Conservation (phyloP, 2,329 filamentous ascomycete species). For the Gnomoniopsis smithogilvyi region DNA sequence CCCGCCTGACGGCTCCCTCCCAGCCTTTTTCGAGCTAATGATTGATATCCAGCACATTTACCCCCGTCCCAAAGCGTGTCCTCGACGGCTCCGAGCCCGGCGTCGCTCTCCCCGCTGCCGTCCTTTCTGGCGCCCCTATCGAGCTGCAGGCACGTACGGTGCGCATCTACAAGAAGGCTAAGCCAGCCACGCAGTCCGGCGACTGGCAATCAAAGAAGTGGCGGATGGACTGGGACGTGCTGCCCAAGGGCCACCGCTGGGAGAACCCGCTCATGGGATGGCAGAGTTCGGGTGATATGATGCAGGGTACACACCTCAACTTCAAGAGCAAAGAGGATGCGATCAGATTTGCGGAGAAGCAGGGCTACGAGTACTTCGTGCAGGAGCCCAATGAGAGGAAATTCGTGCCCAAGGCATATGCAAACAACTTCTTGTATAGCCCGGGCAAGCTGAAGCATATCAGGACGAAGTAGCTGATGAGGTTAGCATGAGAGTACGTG, state of each 20-base stretch:
- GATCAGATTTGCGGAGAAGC: constrained; percentile 93
- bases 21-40: background rate
- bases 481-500: background rate
- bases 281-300: constrained; percentile 91
- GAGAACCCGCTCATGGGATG: constrained; percentile 98
- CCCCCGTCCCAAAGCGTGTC: constrained; percentile 82
- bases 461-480: constrained; percentile 64
- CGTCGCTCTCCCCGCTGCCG: constrained; percentile 72
- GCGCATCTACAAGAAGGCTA: constrained; percentile 86
- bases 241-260: constrained; percentile 92
- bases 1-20: background rate
- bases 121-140: constrained; percentile 86
- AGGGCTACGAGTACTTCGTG: constrained; percentile 98
- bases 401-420: constrained; percentile 88
- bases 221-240: constrained; percentile 98
- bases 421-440: constrained; percentile 90
- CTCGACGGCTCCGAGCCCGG: constrained; percentile 87
- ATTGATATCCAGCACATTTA: constrained; percentile 68
- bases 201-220: constrained; percentile 80
- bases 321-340: constrained; percentile 95
- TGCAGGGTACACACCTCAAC: constrained; percentile 89
- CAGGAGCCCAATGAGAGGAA: constrained; percentile 91
- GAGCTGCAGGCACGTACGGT: constrained; percentile 94
- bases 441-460: constrained; percentile 84
- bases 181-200: constrained; percentile 95